Percentiles rank a stretch among this genome's conserved stretches.
These are phyloP conservation scores for Cornus controversa DNA, from an alignment of 148 eudicot species.

Conservation along the genomic window DNA sequence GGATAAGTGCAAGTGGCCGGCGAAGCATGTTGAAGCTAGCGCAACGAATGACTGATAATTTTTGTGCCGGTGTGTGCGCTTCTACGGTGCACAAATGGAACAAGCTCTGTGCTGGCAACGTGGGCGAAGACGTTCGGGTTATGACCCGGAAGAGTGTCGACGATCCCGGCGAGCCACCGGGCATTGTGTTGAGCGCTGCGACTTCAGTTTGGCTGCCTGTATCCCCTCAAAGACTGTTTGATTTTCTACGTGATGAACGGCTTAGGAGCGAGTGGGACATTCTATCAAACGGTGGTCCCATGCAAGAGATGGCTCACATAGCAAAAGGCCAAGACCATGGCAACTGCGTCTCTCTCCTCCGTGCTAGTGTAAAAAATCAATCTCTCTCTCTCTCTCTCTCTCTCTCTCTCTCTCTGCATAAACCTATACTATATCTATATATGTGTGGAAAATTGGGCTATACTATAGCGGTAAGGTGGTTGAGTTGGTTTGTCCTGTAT, in stretches of 20 bases:
- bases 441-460: too few relatives aligned
- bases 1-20: conserved; percentile 71
- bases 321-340: conserved; percentile 96
- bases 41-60: conserved; percentile 86
- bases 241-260: conserved; percentile 83
- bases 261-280: conserved; percentile 91
- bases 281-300: conserved; percentile 89
- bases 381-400: conserved; percentile 13
- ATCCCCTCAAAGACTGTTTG: conserved; percentile 74
- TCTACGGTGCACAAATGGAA: conserved; percentile 92
- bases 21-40: conserved; percentile 88
- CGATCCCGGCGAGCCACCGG: conserved; percentile 92
- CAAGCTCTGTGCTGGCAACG: conserved; percentile 66
- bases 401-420: not conserved
- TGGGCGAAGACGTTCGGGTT: conserved; percentile 78
- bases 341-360: conserved; percentile 91
- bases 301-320: conserved; percentile 96
- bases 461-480: too few relatives aligned
- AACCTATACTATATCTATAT: not conserved
- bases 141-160: conserved; percentile 91
- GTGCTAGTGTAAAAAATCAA: conserved; percentile 61
- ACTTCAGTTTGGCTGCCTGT: conserved; percentile 95
- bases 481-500: not conserved
- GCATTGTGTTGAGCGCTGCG: conserved; percentile 83
- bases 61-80: conserved; percentile 85